Conservation (phyloP, 2,329 filamentous ascomycete species). For the Aspergillus proliferans region DNA sequence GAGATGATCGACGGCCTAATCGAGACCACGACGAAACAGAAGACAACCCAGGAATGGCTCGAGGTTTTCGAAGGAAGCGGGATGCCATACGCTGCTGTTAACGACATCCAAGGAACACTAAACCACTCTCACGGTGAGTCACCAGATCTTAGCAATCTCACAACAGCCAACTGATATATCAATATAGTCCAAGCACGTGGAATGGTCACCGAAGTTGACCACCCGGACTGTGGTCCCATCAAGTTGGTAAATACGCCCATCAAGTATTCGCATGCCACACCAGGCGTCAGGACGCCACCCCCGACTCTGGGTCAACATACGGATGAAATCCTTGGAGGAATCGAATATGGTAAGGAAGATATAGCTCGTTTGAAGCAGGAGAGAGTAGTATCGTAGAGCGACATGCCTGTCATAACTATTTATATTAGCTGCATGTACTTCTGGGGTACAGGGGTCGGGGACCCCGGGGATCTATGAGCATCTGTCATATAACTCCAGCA, state of each 20-base stretch:
- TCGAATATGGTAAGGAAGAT: constrained; percentile 54
- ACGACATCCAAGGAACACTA: constrained; percentile 80
- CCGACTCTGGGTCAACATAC: constrained; percentile 86
- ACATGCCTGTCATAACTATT: neutral
- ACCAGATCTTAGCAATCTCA: neutral
- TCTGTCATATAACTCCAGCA: neutral
- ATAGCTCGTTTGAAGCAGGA: constrained; percentile 58
- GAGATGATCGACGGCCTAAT: constrained; percentile 70
- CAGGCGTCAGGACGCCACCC: constrained; percentile 68
- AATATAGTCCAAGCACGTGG: constrained; percentile 59
- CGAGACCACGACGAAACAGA: constrained; percentile 64
- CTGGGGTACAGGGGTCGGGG: neutral
- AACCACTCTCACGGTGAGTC: constrained; percentile 71
- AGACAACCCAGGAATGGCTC: constrained; percentile 84
- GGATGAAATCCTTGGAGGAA: constrained; percentile 61
- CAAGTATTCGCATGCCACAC: constrained; percentile 80
- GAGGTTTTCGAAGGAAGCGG: constrained; percentile 80
- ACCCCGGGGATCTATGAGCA: neutral
- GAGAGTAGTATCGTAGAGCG: constrained; percentile 56
- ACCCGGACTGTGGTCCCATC: constrained; percentile 74
- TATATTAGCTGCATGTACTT: neutral
- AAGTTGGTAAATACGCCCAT: constrained; percentile 91
- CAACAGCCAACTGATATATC: neutral
- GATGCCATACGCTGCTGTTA: constrained; percentile 91
- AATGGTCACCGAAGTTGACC: constrained; percentile 87